These are phyloP conservation scores for Peniophora sp. DNA, from an alignment of 1,284 basidiomycete species.

Conservation along the genomic window DNA sequence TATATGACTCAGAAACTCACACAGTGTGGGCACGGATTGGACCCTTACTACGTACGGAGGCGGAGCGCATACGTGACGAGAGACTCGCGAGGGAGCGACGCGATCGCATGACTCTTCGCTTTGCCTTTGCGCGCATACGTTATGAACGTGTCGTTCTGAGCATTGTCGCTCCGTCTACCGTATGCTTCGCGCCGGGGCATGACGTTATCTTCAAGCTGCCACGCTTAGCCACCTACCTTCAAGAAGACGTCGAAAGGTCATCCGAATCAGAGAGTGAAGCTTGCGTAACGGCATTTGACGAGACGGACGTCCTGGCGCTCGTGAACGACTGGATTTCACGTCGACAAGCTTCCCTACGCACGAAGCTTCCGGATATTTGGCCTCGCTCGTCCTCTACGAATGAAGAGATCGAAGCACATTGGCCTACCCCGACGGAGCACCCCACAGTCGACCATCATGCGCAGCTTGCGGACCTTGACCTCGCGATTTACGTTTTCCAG, in stretches of 20 bases:
- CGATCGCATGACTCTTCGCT: background rate
- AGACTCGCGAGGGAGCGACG: background rate
- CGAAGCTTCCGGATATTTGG: background rate
- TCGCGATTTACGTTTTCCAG: background rate
- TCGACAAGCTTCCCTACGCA: background rate
- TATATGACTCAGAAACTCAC: background rate
- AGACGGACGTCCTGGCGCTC: background rate
- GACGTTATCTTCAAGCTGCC: too few relatives aligned
- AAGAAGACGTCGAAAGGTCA: too few relatives aligned
- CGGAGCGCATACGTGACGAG: background rate
- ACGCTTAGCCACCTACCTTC: too few relatives aligned
- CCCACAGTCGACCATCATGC: background rate
- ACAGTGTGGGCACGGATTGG: background rate
- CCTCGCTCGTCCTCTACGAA: too few relatives aligned
- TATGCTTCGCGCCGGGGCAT: too few relatives aligned
- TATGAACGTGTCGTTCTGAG: too few relatives aligned
- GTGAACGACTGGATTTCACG: background rate
- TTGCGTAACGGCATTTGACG: too few relatives aligned
- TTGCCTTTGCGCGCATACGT: too few relatives aligned
- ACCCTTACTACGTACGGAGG: background rate
- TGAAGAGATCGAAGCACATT: too few relatives aligned
- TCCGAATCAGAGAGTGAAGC: too few relatives aligned
- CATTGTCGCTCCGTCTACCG: too few relatives aligned
- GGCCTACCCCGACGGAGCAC: background rate
- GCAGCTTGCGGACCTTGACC: background rate